These are phyloP conservation scores for Periglandula ipomoeae DNA, from an alignment of 2,329 filamentous ascomycete genomes.

Conservation along the genomic window DNA sequence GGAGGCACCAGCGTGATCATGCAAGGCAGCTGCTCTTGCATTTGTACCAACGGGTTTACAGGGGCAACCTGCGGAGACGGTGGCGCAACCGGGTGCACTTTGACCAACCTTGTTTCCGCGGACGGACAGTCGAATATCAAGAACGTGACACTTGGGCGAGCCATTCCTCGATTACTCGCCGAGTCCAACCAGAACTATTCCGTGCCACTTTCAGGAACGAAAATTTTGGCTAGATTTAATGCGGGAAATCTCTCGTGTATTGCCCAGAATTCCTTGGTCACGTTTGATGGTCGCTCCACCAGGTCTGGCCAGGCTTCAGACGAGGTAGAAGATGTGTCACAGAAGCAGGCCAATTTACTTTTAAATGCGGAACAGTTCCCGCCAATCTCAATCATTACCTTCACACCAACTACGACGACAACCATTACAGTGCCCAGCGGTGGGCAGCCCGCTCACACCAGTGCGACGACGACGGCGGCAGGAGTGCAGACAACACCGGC, in stretches of 20 bases:
- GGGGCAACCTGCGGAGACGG: constrained; percentile 41
- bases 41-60: constrained; percentile 84
- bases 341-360: background rate
- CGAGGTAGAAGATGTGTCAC: background rate
- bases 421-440: background rate
- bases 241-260: constrained; percentile 67
- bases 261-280: constrained; percentile 79
- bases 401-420: constrained; percentile 4
- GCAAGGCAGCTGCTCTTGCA: constrained; percentile 65
- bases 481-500: background rate
- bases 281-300: constrained; percentile 56
- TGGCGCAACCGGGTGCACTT: constrained; percentile 43
- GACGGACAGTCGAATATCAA: constrained; percentile 29
- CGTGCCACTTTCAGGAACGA: constrained; percentile 61
- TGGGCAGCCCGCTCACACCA: background rate
- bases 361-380: constrained; percentile 5
- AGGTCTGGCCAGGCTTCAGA: constrained; percentile 16
- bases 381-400: constrained; percentile 6
- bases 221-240: constrained; percentile 69
- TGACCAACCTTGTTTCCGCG: constrained; percentile 34
- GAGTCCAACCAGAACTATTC: constrained; percentile 60
- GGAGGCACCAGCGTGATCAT: constrained; percentile 68
- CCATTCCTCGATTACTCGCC: constrained; percentile 65
- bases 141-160: constrained; percentile 73
- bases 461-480: background rate